Conservation (phyloP, 2,329 filamentous ascomycete species). For the Akanthomyces lecanii region DNA sequence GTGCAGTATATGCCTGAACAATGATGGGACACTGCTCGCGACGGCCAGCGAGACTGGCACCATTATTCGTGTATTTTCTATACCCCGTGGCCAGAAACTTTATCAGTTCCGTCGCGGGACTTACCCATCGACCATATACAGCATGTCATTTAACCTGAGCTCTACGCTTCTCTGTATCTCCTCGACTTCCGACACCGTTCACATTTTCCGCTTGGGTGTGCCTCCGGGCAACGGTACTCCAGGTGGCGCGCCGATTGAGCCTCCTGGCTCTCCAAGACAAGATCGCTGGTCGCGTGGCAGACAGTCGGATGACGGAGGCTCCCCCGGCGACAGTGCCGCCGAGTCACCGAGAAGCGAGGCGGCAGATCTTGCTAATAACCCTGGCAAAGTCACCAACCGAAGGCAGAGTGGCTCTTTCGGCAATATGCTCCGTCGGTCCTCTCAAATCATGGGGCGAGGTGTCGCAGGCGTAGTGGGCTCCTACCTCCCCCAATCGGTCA, state of each 20-base stretch:
- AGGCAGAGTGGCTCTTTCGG: constrained; percentile 73
- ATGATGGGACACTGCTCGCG: constrained; percentile 83
- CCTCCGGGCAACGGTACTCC: constrained; percentile 39
- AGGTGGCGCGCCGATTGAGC: constrained; percentile 34
- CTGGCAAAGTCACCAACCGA: constrained; percentile 30
- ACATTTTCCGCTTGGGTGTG: constrained; percentile 79
- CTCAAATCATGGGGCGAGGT: constrained; percentile 84
- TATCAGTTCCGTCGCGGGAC: constrained; percentile 95
- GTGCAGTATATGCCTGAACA: constrained; percentile 87
- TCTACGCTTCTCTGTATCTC: constrained; percentile 93
- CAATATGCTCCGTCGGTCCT: constrained; percentile 88
- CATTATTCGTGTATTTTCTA: constrained; percentile 91
- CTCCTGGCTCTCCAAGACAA: constrained; percentile 38
- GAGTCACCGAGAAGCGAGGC: constrained; percentile 51
- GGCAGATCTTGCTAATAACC: constrained; percentile 34
- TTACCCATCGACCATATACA: constrained; percentile 92
- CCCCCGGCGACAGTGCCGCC: constrained; percentile 41
- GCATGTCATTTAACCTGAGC: constrained; percentile 97
- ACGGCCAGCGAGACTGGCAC: constrained; percentile 97
- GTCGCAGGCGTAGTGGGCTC: constrained; percentile 86
- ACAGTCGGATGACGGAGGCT: constrained; percentile 45
- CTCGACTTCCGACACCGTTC: constrained; percentile 91
- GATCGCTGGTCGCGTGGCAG: constrained; percentile 52
- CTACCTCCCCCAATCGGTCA: constrained; percentile 88
- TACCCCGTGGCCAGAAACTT: constrained; percentile 86